Evolutionary conservation across 352 stramenopile species (phyloP), one percentile per base, ranked within the genome.

Genomic region (Thalassiosira mediterranea): DNA sequence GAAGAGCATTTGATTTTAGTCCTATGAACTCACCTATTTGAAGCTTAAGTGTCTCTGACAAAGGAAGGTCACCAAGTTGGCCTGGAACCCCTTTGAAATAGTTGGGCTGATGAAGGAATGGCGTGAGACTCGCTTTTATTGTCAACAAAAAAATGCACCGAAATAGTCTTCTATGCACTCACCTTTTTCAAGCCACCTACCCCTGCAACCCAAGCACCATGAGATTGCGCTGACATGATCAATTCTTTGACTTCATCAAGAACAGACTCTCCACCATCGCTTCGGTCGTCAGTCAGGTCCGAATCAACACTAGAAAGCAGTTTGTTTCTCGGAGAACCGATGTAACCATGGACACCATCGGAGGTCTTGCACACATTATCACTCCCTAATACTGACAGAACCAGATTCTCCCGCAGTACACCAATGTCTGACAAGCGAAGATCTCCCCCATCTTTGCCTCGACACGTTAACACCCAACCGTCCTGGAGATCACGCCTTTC

Each of bases 381-480:
- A 11, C 85, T 74, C 29, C 84, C 87, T 40, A 86, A 69, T 47
- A 90, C 74, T 69, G 82, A 61, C 47, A 83, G 89, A 28, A 86
- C 25, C 4, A 91, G 46, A 74, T 91, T 91, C 57, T 91, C 81
- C 5, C 80, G 67, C 28, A 85, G 75, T 5, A 93, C 72, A 21
- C 68, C 77, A 40, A 93, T 75, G 70, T 93, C 83, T n/a, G 84
- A 91, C 8, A 93, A 69, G 28, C 75, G 81, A 21, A 93, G 62
- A 66, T 93, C 84, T 19, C 83, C 77, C 26, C 87, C 87, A 75
- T 88, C 69, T 51, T 77, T 72, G 42, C 83, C 76, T 46, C 81
- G 72, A 63, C 87, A 93, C 49, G 87, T 91, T 1, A 93, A 48
- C n/a, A 90, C 77, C 84, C 84, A 93, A 32, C 84, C 83, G 58